Evolutionary conservation across 257 asterid genomes (phyloP), one percentile per base, ranked within the genome.

Genomic region (Schizonepeta tenuifolia): DNA sequence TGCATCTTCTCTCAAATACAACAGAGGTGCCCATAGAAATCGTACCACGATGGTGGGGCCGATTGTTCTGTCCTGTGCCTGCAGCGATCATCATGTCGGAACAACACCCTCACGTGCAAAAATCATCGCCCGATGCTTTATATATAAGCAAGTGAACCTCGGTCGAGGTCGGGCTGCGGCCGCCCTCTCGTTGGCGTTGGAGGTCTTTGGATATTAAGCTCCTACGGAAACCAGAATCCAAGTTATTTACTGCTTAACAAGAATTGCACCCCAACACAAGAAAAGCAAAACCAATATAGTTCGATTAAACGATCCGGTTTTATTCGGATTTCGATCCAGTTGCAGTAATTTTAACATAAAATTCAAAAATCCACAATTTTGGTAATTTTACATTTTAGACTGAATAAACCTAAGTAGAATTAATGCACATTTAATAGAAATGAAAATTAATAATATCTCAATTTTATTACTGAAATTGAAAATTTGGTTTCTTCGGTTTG

Each of bases 171-270:
- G 12, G 97, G 97, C 77, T 94, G 99, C 14, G 99, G 99, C 17
- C 93, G 96, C 14, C 99, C 99, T 76, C 99, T 83, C 0, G 97
- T 94, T 12, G 99, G 97, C 43, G 99, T 94, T 9, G 99, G 99
- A 20, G 99, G 99, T 79, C 99, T 83, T 85, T 94, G 99, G 81
- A 89, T 94, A 77, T 94, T 94, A 21, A 94, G 99, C 84, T 94
- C 97, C 99, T 94, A 73, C 24, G 68, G 51, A 78, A 71, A 81
- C 26, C 78, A 68, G 12, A 66, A 77, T 3, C 33, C 58, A 55
- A 35, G 55, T 69, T 65, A 72, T 24, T 11, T 36, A 43, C 69
- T 31, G 57, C 73, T 74, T 14, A 74, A 64, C 26, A n/a, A 40
- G 20, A 75, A 38, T 44, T 36, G 41, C 40, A 71, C 17, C 15